A percentile compares a stretch with the other conserved stretches of the same genome.
Evolutionary conservation across 1,284 basidiomycete genomes (phyloP).

Genomic region (Vanrija sp.): DNA sequence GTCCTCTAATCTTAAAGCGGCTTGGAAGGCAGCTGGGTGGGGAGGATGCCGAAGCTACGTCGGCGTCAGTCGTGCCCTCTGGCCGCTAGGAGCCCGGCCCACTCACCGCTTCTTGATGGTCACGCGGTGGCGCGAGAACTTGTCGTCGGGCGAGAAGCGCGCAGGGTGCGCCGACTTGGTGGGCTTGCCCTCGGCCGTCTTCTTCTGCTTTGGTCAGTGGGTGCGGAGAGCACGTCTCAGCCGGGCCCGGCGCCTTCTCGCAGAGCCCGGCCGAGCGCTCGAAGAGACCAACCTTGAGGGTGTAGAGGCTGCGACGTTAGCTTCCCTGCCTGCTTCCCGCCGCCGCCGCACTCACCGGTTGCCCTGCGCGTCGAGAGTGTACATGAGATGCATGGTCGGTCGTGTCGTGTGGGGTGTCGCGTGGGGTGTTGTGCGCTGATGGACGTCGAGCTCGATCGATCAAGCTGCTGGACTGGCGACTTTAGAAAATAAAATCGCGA

Average conservation of each 20-base stretch:
- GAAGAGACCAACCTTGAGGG: conserved; percentile 67
- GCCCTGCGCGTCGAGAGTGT: conserved; percentile 72
- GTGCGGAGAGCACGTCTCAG: background rate
- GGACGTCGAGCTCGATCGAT: background rate
- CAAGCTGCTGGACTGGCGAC: too few species aligned
- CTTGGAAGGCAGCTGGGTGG: conserved; percentile 82
- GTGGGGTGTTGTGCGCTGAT: background rate
- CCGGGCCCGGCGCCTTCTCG: background rate
- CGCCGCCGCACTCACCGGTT: conserved; percentile 49
- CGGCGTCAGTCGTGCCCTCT: background rate
- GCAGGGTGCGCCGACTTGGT: conserved; percentile 94
- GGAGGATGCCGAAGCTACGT: conserved; percentile 66
- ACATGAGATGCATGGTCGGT: conserved; percentile 84
- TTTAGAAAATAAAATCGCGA: background rate
- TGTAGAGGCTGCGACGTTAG: conserved; percentile 57
- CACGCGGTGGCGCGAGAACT: conserved; percentile 91
- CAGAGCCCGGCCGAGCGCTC: background rate
- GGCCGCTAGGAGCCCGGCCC: too few species aligned
- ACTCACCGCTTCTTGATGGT: conserved; percentile 84
- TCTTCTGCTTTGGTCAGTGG: conserved; percentile 61
- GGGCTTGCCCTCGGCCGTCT: conserved; percentile 69
- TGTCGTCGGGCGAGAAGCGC: conserved; percentile 95
- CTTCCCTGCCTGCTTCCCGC: background rate
- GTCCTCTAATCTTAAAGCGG: conserved; percentile 60
- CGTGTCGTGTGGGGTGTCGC: background rate